Evolutionary conservation across 345 rosid species (phyloP).

Genomic region (Populus alba): DNA sequence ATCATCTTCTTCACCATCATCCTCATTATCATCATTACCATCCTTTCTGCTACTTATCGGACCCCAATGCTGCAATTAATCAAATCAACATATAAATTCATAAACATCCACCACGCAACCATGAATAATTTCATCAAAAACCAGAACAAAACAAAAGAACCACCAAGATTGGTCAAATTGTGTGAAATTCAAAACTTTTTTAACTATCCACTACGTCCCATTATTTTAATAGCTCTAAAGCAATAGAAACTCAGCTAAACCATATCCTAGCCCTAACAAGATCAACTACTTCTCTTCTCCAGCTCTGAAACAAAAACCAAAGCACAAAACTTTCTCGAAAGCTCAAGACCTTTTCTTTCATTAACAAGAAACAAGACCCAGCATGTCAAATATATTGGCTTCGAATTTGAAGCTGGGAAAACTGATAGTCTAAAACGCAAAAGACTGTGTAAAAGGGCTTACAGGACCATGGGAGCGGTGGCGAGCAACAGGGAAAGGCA

Average conservation of each 20-base stretch:
- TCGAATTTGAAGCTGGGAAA: not conserved
- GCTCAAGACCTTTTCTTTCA: too few species aligned
- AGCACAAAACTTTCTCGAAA: too few species aligned
- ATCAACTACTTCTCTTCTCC: too few species aligned
- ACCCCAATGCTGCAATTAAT: conserved; percentile 55
- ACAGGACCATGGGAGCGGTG: conserved; percentile 93
- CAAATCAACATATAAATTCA: conserved; percentile 14
- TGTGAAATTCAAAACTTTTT: too few species aligned
- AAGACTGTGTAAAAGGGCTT: conserved; percentile 19
- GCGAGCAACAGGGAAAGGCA: conserved; percentile 85
- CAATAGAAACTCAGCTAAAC: too few species aligned
- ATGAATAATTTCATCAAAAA: too few species aligned
- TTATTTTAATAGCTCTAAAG: too few species aligned
- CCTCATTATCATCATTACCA: conserved; percentile 26
- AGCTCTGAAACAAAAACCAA: too few species aligned
- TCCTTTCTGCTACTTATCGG: conserved; percentile 29
- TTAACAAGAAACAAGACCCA: not conserved
- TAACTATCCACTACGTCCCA: too few species aligned
- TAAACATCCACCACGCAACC: not conserved
- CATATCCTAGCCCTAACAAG: too few species aligned
- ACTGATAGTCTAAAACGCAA: not conserved
- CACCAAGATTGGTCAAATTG: too few species aligned
- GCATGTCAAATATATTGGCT: not conserved
- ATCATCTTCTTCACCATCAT: conserved; percentile 33
- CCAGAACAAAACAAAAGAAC: too few species aligned